A percentile compares a stretch with the other conserved stretches of the same genome.
Conservation (phyloP, 163 green algal genomes). For the Volvox carteri region DNA sequence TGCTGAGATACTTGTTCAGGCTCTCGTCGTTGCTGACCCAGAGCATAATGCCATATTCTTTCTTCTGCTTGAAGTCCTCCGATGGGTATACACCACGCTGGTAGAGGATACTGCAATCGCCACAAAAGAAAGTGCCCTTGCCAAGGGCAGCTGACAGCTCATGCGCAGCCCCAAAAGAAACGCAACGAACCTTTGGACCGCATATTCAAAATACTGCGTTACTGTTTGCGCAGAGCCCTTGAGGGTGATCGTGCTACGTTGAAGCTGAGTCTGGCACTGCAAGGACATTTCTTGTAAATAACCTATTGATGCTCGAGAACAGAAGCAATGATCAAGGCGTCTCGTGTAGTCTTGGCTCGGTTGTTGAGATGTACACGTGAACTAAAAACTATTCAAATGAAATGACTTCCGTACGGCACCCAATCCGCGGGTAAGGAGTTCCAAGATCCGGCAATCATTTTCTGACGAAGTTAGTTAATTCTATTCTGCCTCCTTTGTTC, state of each 20-base stretch:
- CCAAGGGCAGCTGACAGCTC: too few relatives aligned
- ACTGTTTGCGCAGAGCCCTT: conserved; percentile 93
- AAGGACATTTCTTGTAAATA: conserved; percentile 54
- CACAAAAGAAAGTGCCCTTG: not conserved
- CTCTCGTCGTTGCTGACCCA: conserved; percentile 88
- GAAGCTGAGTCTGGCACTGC: conserved; percentile 57
- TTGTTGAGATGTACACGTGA: too few relatives aligned
- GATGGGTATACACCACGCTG: conserved; percentile 97
- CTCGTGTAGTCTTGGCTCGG: too few relatives aligned
- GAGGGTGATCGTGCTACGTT: conserved; percentile 91
- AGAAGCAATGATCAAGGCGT: too few relatives aligned
- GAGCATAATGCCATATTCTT: conserved; percentile 94
- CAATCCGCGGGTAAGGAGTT: too few relatives aligned
- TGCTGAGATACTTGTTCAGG: conserved; percentile 88
- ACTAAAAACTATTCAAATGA: too few relatives aligned
- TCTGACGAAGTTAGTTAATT: too few relatives aligned
- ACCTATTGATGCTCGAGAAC: too few relatives aligned
- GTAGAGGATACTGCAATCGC: conserved; percentile 93
- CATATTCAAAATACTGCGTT: conserved; percentile 95
- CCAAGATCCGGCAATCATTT: too few relatives aligned
- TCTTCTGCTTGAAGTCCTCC: conserved; percentile 92
- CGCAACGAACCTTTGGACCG: conserved; percentile 87
- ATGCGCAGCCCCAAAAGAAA: not conserved
- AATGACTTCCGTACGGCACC: too few relatives aligned
- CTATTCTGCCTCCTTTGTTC: too few relatives aligned